A percentile compares a stretch with the other conserved stretches of the same genome.
Conservation (phyloP, 2,329 filamentous ascomycete species). For the Escovopsis sp. region DNA sequence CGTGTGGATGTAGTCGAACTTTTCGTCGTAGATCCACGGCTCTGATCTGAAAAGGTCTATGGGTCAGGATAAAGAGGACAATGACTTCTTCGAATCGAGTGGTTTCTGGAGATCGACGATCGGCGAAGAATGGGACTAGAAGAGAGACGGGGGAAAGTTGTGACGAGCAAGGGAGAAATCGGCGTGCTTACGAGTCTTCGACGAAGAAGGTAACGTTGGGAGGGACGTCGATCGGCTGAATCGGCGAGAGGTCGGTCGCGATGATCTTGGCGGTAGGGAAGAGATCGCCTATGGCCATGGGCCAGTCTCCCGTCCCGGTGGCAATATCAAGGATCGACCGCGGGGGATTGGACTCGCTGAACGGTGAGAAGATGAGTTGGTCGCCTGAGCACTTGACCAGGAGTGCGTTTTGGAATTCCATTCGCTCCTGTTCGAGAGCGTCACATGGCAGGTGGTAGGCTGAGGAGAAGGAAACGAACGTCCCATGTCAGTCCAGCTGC, state of each 20-base stretch:
- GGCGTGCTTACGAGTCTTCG: constrained; percentile 39
- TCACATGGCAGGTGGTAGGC: constrained; percentile 35
- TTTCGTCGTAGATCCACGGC: constrained; percentile 37
- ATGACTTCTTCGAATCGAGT: too few relatives aligned
- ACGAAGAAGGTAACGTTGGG: constrained; percentile 62
- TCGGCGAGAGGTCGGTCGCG: constrained; percentile 53
- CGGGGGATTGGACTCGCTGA: constrained; percentile 20
- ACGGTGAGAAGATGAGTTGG: constrained; percentile 29
- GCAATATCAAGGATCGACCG: constrained; percentile 26
- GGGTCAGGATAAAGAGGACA: background rate
- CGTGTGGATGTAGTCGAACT: constrained; percentile 41
- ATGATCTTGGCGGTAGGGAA: constrained; percentile 45
- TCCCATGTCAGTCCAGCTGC: background rate
- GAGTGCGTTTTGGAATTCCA: constrained; percentile 24
- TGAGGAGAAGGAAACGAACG: constrained; percentile 9
- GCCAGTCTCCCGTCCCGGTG: constrained; percentile 41
- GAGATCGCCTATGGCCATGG: constrained; percentile 49
- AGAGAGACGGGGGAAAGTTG: background rate
- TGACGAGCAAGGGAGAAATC: background rate
- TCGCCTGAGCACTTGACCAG: constrained; percentile 24
- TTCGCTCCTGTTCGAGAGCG: constrained; percentile 24
- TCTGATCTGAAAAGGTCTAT: constrained; percentile 23
- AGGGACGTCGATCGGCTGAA: constrained; percentile 51
- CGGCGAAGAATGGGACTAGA: too few relatives aligned
- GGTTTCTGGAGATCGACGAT: too few relatives aligned